Conservation (phyloP, 1,139 yeast species). For the Pichia kudriavzevii region DNA sequence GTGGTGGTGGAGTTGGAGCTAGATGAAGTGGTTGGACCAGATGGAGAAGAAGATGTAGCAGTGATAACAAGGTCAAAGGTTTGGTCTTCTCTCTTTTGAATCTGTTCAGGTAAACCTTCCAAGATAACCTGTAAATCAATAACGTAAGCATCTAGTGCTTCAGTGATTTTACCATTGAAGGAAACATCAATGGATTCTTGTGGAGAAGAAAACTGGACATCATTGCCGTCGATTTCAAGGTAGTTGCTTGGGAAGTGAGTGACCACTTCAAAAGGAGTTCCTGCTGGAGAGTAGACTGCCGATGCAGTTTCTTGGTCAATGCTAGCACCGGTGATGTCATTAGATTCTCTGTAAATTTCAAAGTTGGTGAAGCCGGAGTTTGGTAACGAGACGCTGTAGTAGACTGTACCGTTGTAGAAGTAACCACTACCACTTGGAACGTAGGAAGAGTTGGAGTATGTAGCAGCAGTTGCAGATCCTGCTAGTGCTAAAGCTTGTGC, state of each 20-base stretch:
- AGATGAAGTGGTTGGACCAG: slow-evolving; percentile 8
- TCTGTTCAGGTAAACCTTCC: slow-evolving; percentile 12
- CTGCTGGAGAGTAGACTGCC: slow-evolving; percentile 15
- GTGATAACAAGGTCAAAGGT: slow-evolving; percentile 20
- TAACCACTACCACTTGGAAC: slow-evolving; percentile 22
- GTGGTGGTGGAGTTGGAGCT: slow-evolving; percentile 6
- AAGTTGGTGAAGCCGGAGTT: slow-evolving; percentile 17
- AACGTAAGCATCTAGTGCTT: slow-evolving; percentile 10
- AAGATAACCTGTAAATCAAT: slow-evolving; percentile 19
- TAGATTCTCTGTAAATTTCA: too few species aligned
- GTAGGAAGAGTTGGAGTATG: slow-evolving; percentile 14
- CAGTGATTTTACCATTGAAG: slow-evolving; percentile 12
- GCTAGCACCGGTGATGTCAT: too few species aligned
- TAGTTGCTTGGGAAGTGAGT: slow-evolving; percentile 7
- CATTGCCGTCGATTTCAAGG: slow-evolving; percentile 14
- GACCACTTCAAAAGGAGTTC: slow-evolving; percentile 8
- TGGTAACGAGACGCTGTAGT: slow-evolving; percentile 20
- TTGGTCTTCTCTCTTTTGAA: slow-evolving; percentile 18
- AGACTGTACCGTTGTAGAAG: slow-evolving; percentile 15
- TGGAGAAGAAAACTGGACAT: slow-evolving; percentile 9
- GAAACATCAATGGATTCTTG: slow-evolving; percentile 13
- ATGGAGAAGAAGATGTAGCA: slow-evolving; percentile 15
- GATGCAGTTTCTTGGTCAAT: slow-evolving; percentile 12
- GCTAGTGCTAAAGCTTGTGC: slow-evolving; percentile 17
- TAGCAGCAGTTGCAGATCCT: slow-evolving; percentile 14